These are phyloP conservation scores for Amphicarpaea edgeworthii DNA, from an alignment of 306 rosid species.

Conservation along the genomic window DNA sequence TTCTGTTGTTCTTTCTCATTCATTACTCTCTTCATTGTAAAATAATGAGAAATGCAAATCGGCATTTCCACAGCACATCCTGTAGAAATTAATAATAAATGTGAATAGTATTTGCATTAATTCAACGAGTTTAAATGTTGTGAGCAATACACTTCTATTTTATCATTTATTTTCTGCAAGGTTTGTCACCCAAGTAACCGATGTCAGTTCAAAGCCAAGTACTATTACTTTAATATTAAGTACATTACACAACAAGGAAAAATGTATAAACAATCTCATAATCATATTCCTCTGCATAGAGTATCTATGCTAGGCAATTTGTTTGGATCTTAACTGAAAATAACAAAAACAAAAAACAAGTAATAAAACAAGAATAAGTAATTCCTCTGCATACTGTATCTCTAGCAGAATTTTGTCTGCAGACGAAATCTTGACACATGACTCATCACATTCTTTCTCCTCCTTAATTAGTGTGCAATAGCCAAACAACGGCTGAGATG, in stretches of 20 bases:
- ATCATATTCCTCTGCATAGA: background rate
- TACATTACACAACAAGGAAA: background rate
- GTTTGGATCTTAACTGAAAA: too few species aligned
- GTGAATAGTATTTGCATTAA: slow-evolving; percentile 23
- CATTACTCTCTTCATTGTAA: background rate
- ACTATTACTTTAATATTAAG: background rate
- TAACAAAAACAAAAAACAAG: too few species aligned
- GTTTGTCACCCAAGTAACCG: background rate
- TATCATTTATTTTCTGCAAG: background rate
- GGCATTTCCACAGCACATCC: slow-evolving; percentile 1
- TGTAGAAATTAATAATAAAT: background rate
- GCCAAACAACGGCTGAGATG: too few species aligned
- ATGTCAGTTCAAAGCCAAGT: background rate
- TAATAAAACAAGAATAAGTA: background rate
- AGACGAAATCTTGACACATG: too few species aligned
- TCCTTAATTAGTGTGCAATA: too few species aligned
- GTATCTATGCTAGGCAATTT: background rate
- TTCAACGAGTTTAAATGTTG: background rate
- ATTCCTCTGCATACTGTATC: too few species aligned
- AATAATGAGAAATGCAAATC: slow-evolving; percentile 7
- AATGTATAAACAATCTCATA: background rate
- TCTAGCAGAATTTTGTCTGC: too few species aligned
- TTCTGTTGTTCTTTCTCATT: background rate
- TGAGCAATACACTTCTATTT: background rate
- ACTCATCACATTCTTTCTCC: too few species aligned